These are phyloP conservation scores for Cunninghamia lanceolata DNA, from an alignment of 75 land plant species.

Conservation along the genomic window DNA sequence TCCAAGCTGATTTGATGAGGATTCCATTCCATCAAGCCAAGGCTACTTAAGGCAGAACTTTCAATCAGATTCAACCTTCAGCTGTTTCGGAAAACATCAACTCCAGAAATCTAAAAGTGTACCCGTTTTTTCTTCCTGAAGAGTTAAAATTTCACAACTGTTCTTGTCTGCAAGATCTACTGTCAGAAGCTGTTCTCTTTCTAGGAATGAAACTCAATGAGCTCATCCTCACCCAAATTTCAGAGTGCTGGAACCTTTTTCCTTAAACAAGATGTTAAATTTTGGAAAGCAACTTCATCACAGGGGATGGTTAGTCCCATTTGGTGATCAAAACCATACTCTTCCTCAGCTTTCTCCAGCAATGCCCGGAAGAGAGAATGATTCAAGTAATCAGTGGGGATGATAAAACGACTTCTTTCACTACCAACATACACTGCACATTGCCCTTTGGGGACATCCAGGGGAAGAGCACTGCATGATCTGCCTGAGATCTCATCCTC, in stretches of 20 bases:
- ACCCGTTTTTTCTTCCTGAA: too few species aligned
- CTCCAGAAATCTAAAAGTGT: too few species aligned
- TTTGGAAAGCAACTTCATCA: conserved; percentile 34
- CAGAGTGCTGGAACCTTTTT: too few species aligned
- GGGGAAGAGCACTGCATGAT: conserved; percentile 20
- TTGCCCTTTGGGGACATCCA: conserved; percentile 63
- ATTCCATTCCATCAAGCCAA: neutral
- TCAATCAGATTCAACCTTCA: neutral
- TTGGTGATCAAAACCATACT: conserved; percentile 31
- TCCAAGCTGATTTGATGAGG: neutral
- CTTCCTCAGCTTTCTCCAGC: conserved; percentile 23
- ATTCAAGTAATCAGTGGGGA: conserved; percentile 36
- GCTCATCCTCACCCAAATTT: neutral
- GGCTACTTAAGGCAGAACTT: neutral
- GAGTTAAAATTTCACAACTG: neutral
- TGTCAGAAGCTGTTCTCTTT: neutral
- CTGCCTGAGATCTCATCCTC: conserved; percentile 11
- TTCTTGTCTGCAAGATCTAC: too few species aligned
- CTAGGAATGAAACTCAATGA: neutral
- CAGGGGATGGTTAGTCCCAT: conserved; percentile 64
- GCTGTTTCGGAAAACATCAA: too few species aligned
- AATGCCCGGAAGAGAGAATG: conserved; percentile 44
- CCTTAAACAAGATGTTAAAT: neutral
- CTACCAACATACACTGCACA: conserved; percentile 38
- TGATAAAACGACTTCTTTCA: conserved; percentile 32